Base-by-base conservation (phyloP, 2,329 filamentous ascomycete genomes). In the Microcyclospora tardicrescens region DNA sequence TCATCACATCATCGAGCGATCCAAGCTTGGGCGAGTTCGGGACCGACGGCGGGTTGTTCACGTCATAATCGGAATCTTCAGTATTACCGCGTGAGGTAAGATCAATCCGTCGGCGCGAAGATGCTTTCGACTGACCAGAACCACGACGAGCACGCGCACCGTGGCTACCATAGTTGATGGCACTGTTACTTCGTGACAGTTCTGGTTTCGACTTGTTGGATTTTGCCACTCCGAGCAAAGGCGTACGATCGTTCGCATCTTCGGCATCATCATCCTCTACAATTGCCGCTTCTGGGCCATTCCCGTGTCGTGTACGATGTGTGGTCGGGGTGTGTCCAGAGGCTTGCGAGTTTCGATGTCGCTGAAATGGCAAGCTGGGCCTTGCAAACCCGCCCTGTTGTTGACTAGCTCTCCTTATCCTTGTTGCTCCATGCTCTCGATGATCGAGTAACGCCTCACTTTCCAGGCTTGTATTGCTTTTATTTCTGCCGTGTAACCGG, bases 381-480 rank as follows among this genome's bases (percentile, higher is more conserved):
- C 47, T 38, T 1, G 44, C 39, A 10, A 54, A 54, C 24, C 49
- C 45, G 37, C 54, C 47, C 28, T 61, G 50, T 40, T 63, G 61
- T 16, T 67, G 56, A 49, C 65, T 69, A 35, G 62, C 57, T 13
- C 66, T 58, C 37, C 67, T 60, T 6, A 61, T 52, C 37, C 62
- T 54, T 15, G 63, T 49, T 5, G 60, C 57, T 8, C 54, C 47
- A 34, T 67, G 63, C 31, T 67, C 65, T 19, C 85, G 75, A 61
- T 96, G 89, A 61, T 96, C 89, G 13, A 96, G 66, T 49, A 96
- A 65, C 6, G 76, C 79, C 56, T 93, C 81, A 59, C 86, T 95
- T 49, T 95, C 89, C 46, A 96, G 66, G 59, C 89, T 96, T 1
- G 83, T 86, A 51, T 73, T 79, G 63, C 89, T 96, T 46, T 79